A percentile compares a stretch with the other conserved stretches of the same genome.
Evolutionary conservation across 2,329 filamentous ascomycete genomes (phyloP).

Genomic region (Aspergillus brunneoviolaceus): DNA sequence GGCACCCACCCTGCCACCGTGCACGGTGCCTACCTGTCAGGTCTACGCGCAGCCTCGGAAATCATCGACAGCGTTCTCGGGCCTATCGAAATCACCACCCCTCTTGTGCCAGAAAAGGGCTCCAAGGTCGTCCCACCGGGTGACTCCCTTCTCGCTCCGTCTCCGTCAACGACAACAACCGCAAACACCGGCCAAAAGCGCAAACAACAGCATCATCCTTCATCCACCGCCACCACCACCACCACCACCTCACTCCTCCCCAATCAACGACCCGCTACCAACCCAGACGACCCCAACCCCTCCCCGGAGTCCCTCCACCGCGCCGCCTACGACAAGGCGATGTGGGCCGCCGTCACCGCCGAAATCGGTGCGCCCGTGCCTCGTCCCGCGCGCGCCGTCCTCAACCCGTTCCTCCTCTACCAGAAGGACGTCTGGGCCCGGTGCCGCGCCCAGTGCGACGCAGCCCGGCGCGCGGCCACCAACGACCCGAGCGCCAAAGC

Average conservation of each 20-base stretch:
- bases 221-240: slow-evolving; percentile 10
- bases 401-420: slow-evolving; percentile 87
- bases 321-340: slow-evolving; percentile 57
- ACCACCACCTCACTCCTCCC: background rate
- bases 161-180: slow-evolving; percentile 16
- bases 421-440: slow-evolving; percentile 71
- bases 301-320: slow-evolving; percentile 33
- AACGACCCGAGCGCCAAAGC: slow-evolving; percentile 68
- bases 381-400: slow-evolving; percentile 69
- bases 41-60: slow-evolving; percentile 83
- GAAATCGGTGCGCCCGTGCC: slow-evolving; percentile 73
- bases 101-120: slow-evolving; percentile 68
- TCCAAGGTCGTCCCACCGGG: background rate
- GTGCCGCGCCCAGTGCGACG: slow-evolving; percentile 66
- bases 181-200: slow-evolving; percentile 25
- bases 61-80: slow-evolving; percentile 78
- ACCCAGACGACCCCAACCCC: slow-evolving; percentile 16
- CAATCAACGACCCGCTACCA: background rate
- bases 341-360: slow-evolving; percentile 56
- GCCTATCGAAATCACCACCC: slow-evolving; percentile 72
- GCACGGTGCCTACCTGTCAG: slow-evolving; percentile 92
- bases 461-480: slow-evolving; percentile 63
- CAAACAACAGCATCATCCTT: slow-evolving; percentile 19
- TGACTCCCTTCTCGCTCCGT: background rate
- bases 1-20: slow-evolving; percentile 95